Evolutionary conservation across 2,329 filamentous ascomycete genomes (phyloP), one percentile per base, ranked within the genome.

Genomic region (Iodosphaeria phyllophila): DNA sequence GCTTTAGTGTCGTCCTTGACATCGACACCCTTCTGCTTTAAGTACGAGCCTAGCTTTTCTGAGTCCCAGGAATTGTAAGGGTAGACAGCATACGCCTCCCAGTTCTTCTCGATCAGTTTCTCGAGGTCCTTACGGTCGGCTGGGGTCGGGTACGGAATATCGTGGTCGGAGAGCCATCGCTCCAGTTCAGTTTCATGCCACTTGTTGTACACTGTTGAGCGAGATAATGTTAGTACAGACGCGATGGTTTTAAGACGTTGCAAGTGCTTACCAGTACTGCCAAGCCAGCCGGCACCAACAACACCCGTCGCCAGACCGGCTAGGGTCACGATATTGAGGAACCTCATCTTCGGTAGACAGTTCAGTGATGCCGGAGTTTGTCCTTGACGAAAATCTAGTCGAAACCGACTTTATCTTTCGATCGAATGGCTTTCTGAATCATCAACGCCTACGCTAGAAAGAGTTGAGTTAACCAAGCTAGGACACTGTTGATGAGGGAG

Each of bases 131-230:
- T 92, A 43, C 89, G 82, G 52, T 93, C 83, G 24, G 86, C 72
- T 8, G 84, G 71, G 8, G 70, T 74, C n/a, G 89, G 83, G 48
- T 93, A 83, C 7, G 86, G 82, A 29, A 98, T 63, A 47, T 84
- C 70, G 54, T 95, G 67, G 47, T 98, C 89, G 9, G 78, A 78
- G 24, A 98, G 71, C 89, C 89, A 98, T 42, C 84, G 71, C 58
- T 98, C 86, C 16, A 98, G 70, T 62, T 98, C 89, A 13, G 80
- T 92, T 60, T 95, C 75, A 42, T 95, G 86, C 89, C 89, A 98
- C 50, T 89, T 93, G 57, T 95, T 93, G 63, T 95, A 95, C 10
- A 75, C 86, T 92, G 43, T 24, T n/a, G n/a, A n/a, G 37, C 33
- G 31, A 44, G 34, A 31, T 28, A 26, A 21, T 27, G 33, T 50